Evolutionary conservation across 257 asterid genomes (phyloP).

Genomic region (Sherardia arvensis): DNA sequence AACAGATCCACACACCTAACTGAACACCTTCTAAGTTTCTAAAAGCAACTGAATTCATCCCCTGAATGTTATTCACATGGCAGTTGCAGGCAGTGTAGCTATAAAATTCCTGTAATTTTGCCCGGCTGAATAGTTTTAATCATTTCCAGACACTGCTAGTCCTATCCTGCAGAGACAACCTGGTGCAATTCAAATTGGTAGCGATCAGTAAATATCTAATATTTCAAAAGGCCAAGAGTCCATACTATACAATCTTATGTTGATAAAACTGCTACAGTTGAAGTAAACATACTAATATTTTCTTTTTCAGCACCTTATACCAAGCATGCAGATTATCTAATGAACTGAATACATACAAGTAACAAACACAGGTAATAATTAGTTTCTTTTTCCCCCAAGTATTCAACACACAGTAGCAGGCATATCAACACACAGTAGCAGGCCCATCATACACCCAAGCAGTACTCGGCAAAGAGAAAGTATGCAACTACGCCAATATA

Average conservation of each 20-base stretch:
- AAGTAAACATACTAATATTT: background rate
- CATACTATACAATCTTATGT: too few relatives aligned
- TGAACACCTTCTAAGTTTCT: background rate
- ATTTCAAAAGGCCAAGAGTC: background rate
- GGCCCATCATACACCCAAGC: background rate
- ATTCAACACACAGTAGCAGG: background rate
- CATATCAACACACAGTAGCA: background rate
- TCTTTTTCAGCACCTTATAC: too few relatives aligned
- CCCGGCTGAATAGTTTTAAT: background rate
- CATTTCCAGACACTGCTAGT: background rate
- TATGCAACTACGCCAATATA: background rate
- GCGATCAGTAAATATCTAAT: background rate
- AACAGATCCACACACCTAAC: slow-evolving; percentile 1
- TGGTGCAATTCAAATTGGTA: background rate
- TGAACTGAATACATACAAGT: too few relatives aligned
- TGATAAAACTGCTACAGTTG: background rate
- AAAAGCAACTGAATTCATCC: slow-evolving; percentile 5
- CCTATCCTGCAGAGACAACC: background rate
- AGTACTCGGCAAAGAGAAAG: background rate
- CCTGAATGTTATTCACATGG: background rate
- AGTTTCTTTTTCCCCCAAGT: background rate
- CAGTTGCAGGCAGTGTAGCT: background rate
- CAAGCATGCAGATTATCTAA: too few relatives aligned
- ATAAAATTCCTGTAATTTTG: background rate
- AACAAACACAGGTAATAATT: too few relatives aligned